phyloP scores from a whole-genome alignment of 2,329 filamentous ascomycete species.

The Fusarium devonianum region DNA sequence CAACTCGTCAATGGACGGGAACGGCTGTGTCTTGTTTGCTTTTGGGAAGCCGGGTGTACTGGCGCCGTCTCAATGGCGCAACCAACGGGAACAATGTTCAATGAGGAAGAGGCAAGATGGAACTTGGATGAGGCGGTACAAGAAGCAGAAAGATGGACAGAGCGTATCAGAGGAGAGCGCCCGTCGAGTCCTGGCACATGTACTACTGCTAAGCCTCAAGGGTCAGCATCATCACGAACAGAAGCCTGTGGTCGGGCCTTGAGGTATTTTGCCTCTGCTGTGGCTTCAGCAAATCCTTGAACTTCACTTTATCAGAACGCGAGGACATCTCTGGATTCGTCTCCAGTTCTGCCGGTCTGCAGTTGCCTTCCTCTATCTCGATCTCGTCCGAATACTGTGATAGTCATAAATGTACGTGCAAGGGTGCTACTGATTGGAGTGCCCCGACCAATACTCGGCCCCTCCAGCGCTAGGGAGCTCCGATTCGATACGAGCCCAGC shows the following conservation, averaged over 20 bases:
- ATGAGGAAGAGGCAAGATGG: neutral
- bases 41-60: no score
- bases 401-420: neutral
- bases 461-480: conserved; percentile 16
- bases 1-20: neutral
- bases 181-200: no score
- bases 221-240: no score
- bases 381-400: neutral
- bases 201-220: no score
- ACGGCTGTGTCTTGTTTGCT: neutral
- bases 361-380: conserved; percentile 7
- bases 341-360: conserved; percentile 11
- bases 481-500: conserved; percentile 24
- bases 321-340: neutral
- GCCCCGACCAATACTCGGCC: conserved; percentile 4
- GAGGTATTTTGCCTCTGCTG: no score
- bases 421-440: no score
- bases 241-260: no score
- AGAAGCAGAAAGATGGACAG: neutral
- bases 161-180: conserved; percentile 19
- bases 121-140: conserved; percentile 1
- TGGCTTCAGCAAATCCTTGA: no score
- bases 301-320: neutral
- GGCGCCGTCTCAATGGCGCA: no score
- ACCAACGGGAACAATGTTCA: no score